Evolutionary conservation across 345 rosid species (phyloP).

Genomic region (Acer yangbiense): DNA sequence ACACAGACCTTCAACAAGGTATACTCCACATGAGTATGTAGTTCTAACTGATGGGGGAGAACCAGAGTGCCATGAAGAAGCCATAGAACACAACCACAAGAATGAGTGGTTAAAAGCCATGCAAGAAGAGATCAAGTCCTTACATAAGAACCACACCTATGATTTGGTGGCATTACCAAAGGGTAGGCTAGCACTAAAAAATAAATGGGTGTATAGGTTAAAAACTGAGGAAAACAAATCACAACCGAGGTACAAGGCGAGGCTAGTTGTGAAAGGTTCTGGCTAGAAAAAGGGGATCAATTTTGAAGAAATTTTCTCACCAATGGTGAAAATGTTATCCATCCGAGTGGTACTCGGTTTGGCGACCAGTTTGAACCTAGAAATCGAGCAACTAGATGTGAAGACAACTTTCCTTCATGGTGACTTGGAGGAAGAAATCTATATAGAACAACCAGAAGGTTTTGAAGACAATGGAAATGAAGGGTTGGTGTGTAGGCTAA

Average conservation of each 20-base stretch:
- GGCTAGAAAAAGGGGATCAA: not conserved
- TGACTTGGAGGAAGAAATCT: too few species aligned
- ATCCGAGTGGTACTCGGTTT: not conserved
- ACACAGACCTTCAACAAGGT: not conserved
- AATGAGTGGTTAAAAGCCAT: constrained; percentile 11
- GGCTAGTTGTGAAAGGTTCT: not conserved
- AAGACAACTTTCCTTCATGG: too few species aligned
- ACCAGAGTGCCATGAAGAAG: not conserved
- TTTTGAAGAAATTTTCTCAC: not conserved
- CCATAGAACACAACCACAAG: constrained; percentile 9
- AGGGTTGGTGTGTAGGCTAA: too few species aligned
- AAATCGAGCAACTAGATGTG: too few species aligned
- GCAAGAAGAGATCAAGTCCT: constrained; percentile 17
- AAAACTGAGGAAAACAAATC: not conserved
- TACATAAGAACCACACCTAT: constrained; percentile 20
- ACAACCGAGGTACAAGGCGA: not conserved
- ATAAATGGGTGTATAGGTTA: constrained; percentile 15
- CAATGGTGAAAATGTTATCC: not conserved
- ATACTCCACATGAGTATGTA: constrained; percentile 1
- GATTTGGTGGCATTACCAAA: constrained; percentile 12
- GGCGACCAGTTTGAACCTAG: not conserved
- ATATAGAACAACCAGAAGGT: too few species aligned
- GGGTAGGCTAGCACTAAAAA: constrained; percentile 9
- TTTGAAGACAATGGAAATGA: too few species aligned
- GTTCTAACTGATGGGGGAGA: not conserved